Conservation (phyloP, 1,139 yeast genomes). For the Debaryomyces robertsiae region DNA sequence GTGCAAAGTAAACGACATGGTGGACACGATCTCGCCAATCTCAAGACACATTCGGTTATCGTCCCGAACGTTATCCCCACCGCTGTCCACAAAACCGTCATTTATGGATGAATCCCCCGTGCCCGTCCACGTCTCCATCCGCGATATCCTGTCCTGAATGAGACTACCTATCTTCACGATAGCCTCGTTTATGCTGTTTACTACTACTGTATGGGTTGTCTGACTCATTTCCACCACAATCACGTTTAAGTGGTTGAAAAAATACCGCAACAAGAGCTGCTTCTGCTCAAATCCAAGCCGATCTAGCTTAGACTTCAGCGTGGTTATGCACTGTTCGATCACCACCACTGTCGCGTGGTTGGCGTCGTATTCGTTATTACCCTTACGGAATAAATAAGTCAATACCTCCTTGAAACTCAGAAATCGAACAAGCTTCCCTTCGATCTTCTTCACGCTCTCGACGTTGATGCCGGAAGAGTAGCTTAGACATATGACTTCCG, state of each 20-base stretch:
- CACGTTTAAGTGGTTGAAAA: slow-evolving; percentile 47
- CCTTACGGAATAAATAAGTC: slow-evolving; percentile 33
- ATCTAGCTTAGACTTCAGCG: slow-evolving; percentile 19
- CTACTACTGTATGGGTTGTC: slow-evolving; percentile 21
- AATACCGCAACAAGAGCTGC: slow-evolving; percentile 36
- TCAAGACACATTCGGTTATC: slow-evolving; percentile 15
- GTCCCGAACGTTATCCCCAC: neutral
- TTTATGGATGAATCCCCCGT: slow-evolving; percentile 35
- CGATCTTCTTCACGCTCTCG: neutral
- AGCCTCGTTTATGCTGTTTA: slow-evolving; percentile 27
- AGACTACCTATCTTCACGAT: slow-evolving; percentile 30
- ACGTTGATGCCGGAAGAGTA: neutral
- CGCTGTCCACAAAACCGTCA: slow-evolving; percentile 22
- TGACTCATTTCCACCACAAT: slow-evolving; percentile 29
- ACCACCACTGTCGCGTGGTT: slow-evolving; percentile 38
- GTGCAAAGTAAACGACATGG: slow-evolving; percentile 37
- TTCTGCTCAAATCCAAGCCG: slow-evolving; percentile 29
- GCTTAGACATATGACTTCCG: slow-evolving; percentile 1
- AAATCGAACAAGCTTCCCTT: slow-evolving; percentile 2
- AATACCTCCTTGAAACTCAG: slow-evolving; percentile 19
- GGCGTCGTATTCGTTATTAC: slow-evolving; percentile 40
- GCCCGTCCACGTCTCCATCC: slow-evolving; percentile 64
- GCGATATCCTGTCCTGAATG: slow-evolving; percentile 42
- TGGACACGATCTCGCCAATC: slow-evolving; percentile 29
- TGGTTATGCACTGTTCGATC: slow-evolving; percentile 20